These are phyloP conservation scores for Globisporangium nunn DNA, from an alignment of 352 stramenopile genomes.

Conservation along the genomic window DNA sequence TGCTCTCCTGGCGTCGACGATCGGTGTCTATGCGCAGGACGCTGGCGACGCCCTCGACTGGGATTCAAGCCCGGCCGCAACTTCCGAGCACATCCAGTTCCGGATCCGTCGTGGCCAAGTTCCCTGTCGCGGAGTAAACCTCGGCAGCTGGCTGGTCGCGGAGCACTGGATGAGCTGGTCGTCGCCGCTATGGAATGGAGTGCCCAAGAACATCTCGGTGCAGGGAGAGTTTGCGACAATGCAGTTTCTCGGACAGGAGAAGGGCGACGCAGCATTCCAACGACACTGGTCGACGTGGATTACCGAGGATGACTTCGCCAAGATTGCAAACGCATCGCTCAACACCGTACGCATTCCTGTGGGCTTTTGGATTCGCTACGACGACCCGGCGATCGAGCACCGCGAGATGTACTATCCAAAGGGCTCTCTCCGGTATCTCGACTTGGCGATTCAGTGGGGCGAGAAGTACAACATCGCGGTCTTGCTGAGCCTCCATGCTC, in stretches of 20 bases:
- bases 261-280: constrained; percentile 16
- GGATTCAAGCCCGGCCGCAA: too few species aligned
- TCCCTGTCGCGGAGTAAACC: constrained; percentile 18
- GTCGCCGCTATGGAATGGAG: constrained; percentile 9
- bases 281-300: constrained; percentile 23
- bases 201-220: constrained; percentile 4
- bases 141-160: constrained; percentile 24
- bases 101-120: constrained; percentile 19
- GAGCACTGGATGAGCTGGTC: constrained; percentile 23
- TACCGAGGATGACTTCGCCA: constrained; percentile 18
- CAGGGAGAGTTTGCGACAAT: constrained; percentile 25
- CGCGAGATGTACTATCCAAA: constrained; percentile 15
- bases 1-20: neutral
- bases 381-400: constrained; percentile 9
- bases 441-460: constrained; percentile 47
- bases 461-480: constrained; percentile 47
- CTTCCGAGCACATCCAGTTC: constrained; percentile 11
- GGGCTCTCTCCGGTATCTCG: constrained; percentile 38
- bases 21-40: neutral
- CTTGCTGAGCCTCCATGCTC: constrained; percentile 45
- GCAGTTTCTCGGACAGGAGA: constrained; percentile 12
- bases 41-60: neutral
- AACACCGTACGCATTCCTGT: constrained; percentile 43
- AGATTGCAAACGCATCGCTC: constrained; percentile 19
- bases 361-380: constrained; percentile 36